Percentiles rank a stretch among this genome's conserved stretches.
Evolutionary conservation across 768 basidiomycete species (phyloP).

Genomic region (Pleurotus salmoneostramineus): DNA sequence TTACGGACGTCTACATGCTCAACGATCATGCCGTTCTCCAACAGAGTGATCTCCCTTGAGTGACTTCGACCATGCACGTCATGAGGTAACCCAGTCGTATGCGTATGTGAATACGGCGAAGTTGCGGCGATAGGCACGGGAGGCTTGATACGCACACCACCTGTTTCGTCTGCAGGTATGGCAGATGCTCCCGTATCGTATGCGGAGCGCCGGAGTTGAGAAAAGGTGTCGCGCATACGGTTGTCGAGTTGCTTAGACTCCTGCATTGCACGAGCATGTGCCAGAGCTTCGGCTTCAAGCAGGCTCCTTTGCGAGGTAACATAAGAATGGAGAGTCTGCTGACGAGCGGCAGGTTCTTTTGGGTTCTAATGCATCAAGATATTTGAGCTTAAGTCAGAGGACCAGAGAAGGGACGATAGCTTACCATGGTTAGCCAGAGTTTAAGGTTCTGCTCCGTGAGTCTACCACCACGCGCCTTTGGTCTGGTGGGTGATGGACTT

Average conservation of each 20-base stretch:
- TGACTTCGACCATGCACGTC: constrained; percentile 43
- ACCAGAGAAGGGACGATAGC: constrained; percentile 22
- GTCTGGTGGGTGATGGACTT: constrained; percentile 41
- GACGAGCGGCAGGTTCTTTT: constrained; percentile 81
- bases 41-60: constrained; percentile 71
- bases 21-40: constrained; percentile 87
- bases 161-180: constrained; percentile 50
- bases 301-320: constrained; percentile 78
- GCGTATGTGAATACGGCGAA: background rate
- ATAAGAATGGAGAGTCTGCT: constrained; percentile 78
- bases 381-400: constrained; percentile 6
- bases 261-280: constrained; percentile 73
- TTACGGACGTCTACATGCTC: constrained; percentile 82
- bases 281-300: constrained; percentile 78
- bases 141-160: constrained; percentile 70
- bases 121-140: constrained; percentile 21
- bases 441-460: constrained; percentile 77
- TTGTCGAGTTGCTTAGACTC: constrained; percentile 75
- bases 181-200: constrained; percentile 58
- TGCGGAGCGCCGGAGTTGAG: constrained; percentile 73
- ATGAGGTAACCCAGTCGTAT: constrained; percentile 30
- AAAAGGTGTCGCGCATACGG: constrained; percentile 76
- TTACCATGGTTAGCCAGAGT: constrained; percentile 74
- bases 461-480: constrained; percentile 60
- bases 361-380: constrained; percentile 62